Evolutionary conservation across 257 asterid genomes (phyloP).

Genomic region (Lithospermum erythrorhizon): DNA sequence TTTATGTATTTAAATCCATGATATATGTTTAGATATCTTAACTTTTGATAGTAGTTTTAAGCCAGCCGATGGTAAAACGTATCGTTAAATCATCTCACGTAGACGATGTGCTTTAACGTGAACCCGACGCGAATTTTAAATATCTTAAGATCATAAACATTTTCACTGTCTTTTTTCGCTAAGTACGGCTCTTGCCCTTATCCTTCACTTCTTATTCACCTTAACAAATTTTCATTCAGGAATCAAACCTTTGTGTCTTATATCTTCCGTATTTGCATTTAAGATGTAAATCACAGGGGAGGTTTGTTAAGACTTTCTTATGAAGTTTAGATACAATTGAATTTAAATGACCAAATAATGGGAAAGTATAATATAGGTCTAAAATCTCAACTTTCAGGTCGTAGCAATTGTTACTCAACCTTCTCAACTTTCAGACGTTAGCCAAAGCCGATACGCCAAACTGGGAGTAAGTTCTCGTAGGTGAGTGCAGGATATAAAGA

Average conservation of each 20-base stretch:
- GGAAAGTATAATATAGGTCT: too few relatives aligned
- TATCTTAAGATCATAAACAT: not conserved
- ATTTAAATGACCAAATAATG: not conserved
- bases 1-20: too few relatives aligned
- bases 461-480: too few relatives aligned
- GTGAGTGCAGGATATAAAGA: too few relatives aligned
- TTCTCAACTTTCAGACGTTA: too few relatives aligned
- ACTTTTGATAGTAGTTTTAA: not conserved
- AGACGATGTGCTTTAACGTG: not conserved
- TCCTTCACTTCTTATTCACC: not conserved
- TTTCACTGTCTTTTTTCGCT: too few relatives aligned
- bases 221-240: too few relatives aligned
- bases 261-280: not conserved
- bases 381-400: conserved; percentile 48
- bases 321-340: not conserved
- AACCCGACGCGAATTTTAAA: not conserved
- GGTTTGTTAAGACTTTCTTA: not conserved
- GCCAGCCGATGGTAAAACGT: not conserved
- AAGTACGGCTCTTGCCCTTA: too few relatives aligned
- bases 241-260: too few relatives aligned
- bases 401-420: conserved; percentile 93
- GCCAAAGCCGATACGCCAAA: too few relatives aligned
- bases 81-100: not conserved
- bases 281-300: not conserved
- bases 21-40: too few relatives aligned